Evolutionary conservation across 2,329 filamentous ascomycete species (phyloP).

Genomic region (Penicillium brasilianum): DNA sequence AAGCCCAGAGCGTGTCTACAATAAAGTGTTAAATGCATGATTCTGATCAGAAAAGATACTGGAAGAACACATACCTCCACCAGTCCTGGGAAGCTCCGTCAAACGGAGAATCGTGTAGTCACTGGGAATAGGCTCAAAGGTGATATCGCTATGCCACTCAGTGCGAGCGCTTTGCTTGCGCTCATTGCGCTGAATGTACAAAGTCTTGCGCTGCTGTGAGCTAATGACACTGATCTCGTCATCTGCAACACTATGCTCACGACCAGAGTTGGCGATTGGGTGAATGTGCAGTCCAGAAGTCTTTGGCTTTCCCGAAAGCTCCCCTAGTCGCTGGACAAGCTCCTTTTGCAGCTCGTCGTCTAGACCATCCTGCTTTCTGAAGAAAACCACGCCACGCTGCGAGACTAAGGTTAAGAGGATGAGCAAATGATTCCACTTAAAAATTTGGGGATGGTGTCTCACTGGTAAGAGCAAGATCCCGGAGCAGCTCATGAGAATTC

Average conservation of each 20-base stretch:
- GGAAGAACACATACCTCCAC: conserved; percentile 40
- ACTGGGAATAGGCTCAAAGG: conserved; percentile 54
- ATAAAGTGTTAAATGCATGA: neutral
- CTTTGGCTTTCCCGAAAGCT: conserved; percentile 54
- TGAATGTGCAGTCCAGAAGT: conserved; percentile 55
- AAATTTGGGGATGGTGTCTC: neutral
- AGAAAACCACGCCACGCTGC: conserved; percentile 60
- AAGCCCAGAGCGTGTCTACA: conserved; percentile 52
- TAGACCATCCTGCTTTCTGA: conserved; percentile 57
- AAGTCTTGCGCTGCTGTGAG: conserved; percentile 46
- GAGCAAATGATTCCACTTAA: neutral
- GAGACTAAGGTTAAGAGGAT: conserved; percentile 50
- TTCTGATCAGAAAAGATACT: no score
- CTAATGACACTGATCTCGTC: conserved; percentile 58
- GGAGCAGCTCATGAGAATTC: conserved; percentile 42
- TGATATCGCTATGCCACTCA: conserved; percentile 58
- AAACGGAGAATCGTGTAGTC: conserved; percentile 56
- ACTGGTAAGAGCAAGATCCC: conserved; percentile 45
- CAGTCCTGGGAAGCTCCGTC: conserved; percentile 49
- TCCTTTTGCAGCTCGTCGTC: conserved; percentile 58
- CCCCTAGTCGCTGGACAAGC: conserved; percentile 55
- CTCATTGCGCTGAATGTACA: conserved; percentile 43
- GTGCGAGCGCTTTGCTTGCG: conserved; percentile 39
- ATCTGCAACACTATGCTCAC: conserved; percentile 53
- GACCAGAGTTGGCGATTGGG: conserved; percentile 55